Evolutionary conservation across 306 rosid genomes (phyloP), one percentile per base, ranked within the genome.

Genomic region (Prunus persica): DNA sequence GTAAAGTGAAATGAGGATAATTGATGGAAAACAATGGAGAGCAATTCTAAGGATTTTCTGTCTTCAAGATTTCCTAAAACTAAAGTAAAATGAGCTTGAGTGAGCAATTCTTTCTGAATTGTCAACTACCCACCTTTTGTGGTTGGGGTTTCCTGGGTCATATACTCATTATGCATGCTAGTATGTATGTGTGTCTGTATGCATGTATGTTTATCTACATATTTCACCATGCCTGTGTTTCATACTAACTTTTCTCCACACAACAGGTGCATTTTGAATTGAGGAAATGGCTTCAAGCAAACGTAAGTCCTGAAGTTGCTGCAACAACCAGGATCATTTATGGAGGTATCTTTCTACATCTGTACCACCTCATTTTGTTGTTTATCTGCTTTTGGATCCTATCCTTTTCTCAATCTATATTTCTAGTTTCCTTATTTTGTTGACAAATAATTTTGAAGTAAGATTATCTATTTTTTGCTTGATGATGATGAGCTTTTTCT

Each of bases 281-380:
- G 61, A 84, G 88, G 83, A 81, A 81, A 78, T 84, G 88, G 88
- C 79, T 84, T 61, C 79, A 78, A 8, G 63, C 74, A 6, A 84
- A 84, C 14, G 38, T 61, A 56, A 78, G 79, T 73, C 73, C 85
- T 46, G 88, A 81, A 62, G 83, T 84, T 75, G 86, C 88, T 25
- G 85, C 83, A 30, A 38, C 73, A 41, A 81, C 80, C 66, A 65
- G 88, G 57, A 84, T 84, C 63, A 84, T 84, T 15, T 84, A 84
- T 24, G 88, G 88, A 78, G 88, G 88, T 84, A 51, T 63, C 14
- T 16, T 47, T 76, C 7, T 52, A 2, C 47, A 5, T 24, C 47
- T 22, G 5, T 19, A 15, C 47, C 41, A 0, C 55, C 15, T 16
- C 13, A 3, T 18, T 19, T 15, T 15, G 13, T 46, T 68, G 51